phyloP scores from a whole-genome alignment of 1,139 yeast genomes.

The Meyerozyma carpophila region DNA sequence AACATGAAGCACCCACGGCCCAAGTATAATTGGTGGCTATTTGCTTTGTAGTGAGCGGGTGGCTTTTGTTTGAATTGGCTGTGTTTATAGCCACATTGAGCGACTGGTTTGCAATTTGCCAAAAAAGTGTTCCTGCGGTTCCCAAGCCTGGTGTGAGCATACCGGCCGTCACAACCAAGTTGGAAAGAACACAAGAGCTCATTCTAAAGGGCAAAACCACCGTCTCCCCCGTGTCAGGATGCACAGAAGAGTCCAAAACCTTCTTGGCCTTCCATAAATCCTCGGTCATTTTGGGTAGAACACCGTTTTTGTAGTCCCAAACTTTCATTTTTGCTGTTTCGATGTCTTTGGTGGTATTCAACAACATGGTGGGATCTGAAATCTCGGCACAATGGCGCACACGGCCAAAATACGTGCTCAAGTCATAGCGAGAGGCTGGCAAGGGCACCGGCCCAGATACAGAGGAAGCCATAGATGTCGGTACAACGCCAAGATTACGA shows the following conservation, averaged over 20 bases:
- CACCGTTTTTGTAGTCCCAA: constrained; percentile 70
- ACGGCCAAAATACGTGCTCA: constrained; percentile 84
- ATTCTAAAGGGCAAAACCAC: constrained; percentile 90
- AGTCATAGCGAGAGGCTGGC: constrained; percentile 75
- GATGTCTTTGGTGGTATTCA: constrained; percentile 63
- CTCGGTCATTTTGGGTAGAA: constrained; percentile 58
- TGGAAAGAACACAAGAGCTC: constrained; percentile 93
- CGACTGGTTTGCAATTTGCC: constrained; percentile 98
- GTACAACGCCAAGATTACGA: not conserved
- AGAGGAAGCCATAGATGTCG: constrained; percentile 71
- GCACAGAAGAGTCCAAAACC: constrained; percentile 80
- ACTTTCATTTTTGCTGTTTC: constrained; percentile 59
- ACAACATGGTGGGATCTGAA: constrained; percentile 85
- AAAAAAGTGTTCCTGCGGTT: constrained; percentile 83
- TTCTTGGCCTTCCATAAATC: constrained; percentile 88
- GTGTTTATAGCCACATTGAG: constrained; percentile 94
- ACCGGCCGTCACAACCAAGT: constrained; percentile 92
- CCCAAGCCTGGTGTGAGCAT: constrained; percentile 95
- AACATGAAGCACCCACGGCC: constrained; percentile 93
- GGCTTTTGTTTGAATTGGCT: constrained; percentile 93
- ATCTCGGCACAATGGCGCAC: constrained; percentile 91
- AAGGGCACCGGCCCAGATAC: constrained; percentile 74
- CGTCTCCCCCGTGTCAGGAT: constrained; percentile 94
- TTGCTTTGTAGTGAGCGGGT: constrained; percentile 77
- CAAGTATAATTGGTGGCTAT: constrained; percentile 70